Evolutionary conservation across 257 asterid genomes (phyloP).

Genomic region (Nicotiana noctiflora): DNA sequence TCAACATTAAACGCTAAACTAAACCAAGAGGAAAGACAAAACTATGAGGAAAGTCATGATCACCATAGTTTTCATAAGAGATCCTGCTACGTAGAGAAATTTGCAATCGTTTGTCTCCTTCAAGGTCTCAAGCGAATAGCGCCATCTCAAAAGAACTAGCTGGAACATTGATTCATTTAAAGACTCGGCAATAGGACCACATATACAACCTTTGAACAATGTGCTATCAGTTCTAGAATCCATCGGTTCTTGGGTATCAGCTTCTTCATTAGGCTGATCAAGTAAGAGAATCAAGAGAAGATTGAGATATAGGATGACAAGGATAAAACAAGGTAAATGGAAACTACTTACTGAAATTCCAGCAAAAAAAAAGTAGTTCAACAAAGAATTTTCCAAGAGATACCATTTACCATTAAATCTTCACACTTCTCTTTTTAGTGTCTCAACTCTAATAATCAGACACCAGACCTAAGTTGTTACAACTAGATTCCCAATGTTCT

Average conservation of each 20-base stretch:
- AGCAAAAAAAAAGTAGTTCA: not conserved
- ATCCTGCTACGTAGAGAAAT: constrained; percentile 88
- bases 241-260: constrained; percentile 35
- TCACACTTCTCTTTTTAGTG: not conserved
- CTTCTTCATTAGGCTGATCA: constrained; percentile 48
- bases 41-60: constrained; percentile 15
- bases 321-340: not conserved
- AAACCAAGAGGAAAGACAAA: not conserved
- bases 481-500: not conserved
- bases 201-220: constrained; percentile 59
- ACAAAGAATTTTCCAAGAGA: not conserved
- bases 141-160: constrained; percentile 81
- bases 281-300: constrained; percentile 5
- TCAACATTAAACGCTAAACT: not conserved
- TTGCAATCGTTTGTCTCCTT: constrained; percentile 79
- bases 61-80: constrained; percentile 82
- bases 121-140: constrained; percentile 62
- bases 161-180: constrained; percentile 78
- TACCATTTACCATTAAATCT: not conserved
- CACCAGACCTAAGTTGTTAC: not conserved
- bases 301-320: not conserved
- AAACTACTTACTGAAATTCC: not conserved
- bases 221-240: constrained; percentile 32
- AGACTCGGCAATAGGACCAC: constrained; percentile 93
- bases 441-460: not conserved